Percentiles rank a stretch among this genome's conserved stretches.
Evolutionary conservation across 768 basidiomycete genomes (phyloP).

Genomic region (Polyporus arcularius): DNA sequence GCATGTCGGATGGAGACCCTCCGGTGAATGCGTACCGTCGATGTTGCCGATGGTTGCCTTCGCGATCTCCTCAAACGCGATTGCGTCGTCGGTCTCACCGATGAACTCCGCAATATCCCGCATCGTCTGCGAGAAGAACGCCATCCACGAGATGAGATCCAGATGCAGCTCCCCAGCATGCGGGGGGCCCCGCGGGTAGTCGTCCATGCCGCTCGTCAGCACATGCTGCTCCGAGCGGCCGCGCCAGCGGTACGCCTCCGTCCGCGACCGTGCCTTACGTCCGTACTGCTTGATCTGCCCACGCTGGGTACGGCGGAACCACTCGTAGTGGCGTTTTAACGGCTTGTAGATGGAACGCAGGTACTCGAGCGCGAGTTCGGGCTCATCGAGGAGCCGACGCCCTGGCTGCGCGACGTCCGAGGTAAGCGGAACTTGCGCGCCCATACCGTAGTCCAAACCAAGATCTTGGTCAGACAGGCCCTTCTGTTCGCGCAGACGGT

Average conservation of each 20-base stretch:
- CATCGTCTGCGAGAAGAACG: slow-evolving; percentile 94
- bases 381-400: slow-evolving; percentile 55
- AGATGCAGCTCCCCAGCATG: slow-evolving; percentile 92
- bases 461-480: slow-evolving; percentile 63
- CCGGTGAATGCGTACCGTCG: slow-evolving; percentile 53
- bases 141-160: slow-evolving; percentile 96
- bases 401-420: slow-evolving; percentile 15
- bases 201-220: slow-evolving; percentile 94
- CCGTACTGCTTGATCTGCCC: slow-evolving; percentile 93
- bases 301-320: slow-evolving; percentile 93
- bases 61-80: slow-evolving; percentile 77
- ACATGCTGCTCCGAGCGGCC: slow-evolving; percentile 86
- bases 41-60: slow-evolving; percentile 82
- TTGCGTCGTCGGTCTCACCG: slow-evolving; percentile 80
- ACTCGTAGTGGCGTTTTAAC: slow-evolving; percentile 89
- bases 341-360: slow-evolving; percentile 81
- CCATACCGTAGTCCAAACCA: slow-evolving; percentile 56
- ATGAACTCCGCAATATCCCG: slow-evolving; percentile 83
- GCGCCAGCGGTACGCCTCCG: slow-evolving; percentile 93
- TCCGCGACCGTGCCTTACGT: slow-evolving; percentile 79
- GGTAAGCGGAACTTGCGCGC: slow-evolving; percentile 52
- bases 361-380: slow-evolving; percentile 62
- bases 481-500: slow-evolving; percentile 55
- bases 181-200: slow-evolving; percentile 89
- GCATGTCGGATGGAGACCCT: not conserved